Evolutionary conservation across 257 asterid genomes (phyloP).

Genomic region (Haberlea rhodopensis): DNA sequence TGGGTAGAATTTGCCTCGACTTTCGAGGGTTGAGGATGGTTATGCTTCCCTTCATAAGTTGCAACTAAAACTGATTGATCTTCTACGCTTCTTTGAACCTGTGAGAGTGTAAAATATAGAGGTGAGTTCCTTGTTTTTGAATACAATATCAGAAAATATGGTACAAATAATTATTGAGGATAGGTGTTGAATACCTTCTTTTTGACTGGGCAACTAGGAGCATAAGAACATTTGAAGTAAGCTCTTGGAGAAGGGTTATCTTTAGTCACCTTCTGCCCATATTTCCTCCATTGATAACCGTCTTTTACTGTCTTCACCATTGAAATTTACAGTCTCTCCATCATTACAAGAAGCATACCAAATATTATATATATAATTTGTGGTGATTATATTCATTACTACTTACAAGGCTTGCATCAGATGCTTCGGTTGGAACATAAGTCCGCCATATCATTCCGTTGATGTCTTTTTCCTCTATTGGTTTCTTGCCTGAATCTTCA

Average conservation of each 20-base stretch:
- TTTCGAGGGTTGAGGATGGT: constrained; percentile 67
- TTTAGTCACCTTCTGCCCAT: constrained; percentile 91
- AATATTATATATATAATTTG: too few species aligned
- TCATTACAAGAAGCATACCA: too few species aligned
- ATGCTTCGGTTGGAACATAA: constrained; percentile 51
- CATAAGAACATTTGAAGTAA: constrained; percentile 89
- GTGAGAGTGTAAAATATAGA: constrained; percentile 9
- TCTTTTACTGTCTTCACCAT: constrained; percentile 64
- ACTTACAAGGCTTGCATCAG: constrained; percentile 83
- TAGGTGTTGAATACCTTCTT: constrained; percentile 71
- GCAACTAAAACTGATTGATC: constrained; percentile 71
- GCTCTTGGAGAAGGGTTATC: constrained; percentile 96
- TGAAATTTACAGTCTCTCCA: too few species aligned
- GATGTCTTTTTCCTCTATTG: constrained; percentile 38
- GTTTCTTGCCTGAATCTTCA: constrained; percentile 58
- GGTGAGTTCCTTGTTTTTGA: background rate
- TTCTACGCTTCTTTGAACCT: constrained; percentile 82
- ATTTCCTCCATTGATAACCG: constrained; percentile 95
- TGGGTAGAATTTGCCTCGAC: constrained; percentile 33
- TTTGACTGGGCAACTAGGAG: constrained; percentile 87
- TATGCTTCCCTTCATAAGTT: constrained; percentile 88
- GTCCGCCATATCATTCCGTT: constrained; percentile 52
- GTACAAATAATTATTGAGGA: too few species aligned
- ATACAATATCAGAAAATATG: too few species aligned
- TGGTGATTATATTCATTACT: background rate